Conservation (phyloP, 116 monocot genomes). For the Cymodocea nodosa region DNA sequence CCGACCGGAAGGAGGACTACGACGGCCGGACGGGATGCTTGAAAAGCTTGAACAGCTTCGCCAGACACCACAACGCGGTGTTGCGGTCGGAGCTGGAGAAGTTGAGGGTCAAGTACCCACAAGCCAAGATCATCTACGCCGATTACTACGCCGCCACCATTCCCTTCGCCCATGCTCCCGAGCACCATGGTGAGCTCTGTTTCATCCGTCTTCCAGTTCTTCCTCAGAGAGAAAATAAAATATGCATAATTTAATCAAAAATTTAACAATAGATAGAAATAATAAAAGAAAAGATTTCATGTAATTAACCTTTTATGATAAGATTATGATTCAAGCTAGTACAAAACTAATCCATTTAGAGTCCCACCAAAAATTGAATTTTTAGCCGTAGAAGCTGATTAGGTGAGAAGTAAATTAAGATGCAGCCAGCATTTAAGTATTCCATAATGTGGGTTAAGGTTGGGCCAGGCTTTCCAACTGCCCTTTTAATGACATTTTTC, state of each 20-base stretch:
- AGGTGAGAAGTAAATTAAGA: too few species aligned
- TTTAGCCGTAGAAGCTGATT: too few species aligned
- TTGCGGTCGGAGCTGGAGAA: constrained; percentile 6
- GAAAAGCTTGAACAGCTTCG: constrained; percentile 18
- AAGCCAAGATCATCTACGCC: constrained; percentile 29
- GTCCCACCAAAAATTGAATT: too few species aligned
- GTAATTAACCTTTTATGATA: too few species aligned
- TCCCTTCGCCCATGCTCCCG: constrained; percentile 8
- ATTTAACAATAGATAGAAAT: neutral
- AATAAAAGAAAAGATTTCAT: neutral
- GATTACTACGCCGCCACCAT: constrained; percentile 27
- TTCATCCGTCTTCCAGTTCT: neutral
- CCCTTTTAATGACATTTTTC: too few species aligned
- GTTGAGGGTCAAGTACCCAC: constrained; percentile 17
- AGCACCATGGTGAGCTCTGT: constrained; percentile 15
- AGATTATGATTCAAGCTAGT: too few species aligned
- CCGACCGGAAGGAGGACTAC: constrained; percentile 10
- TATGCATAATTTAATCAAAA: too few species aligned
- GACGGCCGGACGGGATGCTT: constrained; percentile 25
- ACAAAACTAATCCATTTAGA: too few species aligned
- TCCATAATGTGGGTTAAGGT: too few species aligned
- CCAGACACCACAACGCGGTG: constrained; percentile 22
- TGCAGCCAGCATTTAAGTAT: too few species aligned
- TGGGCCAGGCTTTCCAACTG: too few species aligned
- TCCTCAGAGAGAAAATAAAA: too few species aligned